Evolutionary conservation across 169 alveolate genomes (phyloP).

Genomic region (Eimeria necatrix): DNA sequence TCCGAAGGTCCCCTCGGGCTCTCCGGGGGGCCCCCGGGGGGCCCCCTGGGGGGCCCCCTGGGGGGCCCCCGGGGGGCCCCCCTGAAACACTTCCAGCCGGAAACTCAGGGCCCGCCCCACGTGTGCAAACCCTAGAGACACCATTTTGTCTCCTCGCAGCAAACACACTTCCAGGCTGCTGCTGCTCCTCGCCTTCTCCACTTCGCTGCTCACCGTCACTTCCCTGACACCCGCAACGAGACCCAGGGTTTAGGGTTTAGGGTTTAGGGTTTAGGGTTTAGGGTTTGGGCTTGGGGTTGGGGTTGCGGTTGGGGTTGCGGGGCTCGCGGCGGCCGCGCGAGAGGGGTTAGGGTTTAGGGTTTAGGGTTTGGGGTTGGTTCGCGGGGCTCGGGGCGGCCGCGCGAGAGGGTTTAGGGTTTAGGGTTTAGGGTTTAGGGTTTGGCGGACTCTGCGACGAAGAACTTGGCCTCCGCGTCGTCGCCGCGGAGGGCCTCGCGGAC

Average conservation of each 20-base stretch:
- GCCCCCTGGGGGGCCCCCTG: no score
- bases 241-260: no score
- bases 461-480: neutral
- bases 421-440: no score
- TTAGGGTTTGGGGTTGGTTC: no score
- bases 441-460: constrained; percentile 30
- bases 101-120: neutral
- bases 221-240: constrained; percentile 17
- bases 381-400: no score
- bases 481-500: neutral
- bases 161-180: constrained; percentile 26
- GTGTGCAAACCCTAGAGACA: neutral
- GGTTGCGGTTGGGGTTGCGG: no score
- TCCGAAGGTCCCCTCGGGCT: neutral
- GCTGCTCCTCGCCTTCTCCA: neutral
- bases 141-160: neutral
- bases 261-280: no score
- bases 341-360: no score
- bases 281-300: no score
- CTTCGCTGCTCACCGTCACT: neutral
- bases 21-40: neutral
- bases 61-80: no score
- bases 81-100: neutral
- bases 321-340: no score
- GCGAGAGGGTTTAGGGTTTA: no score